Evolutionary conservation across 1,139 yeast genomes (phyloP), one percentile per base, ranked within the genome.

Genomic region (Debaryomyces coudertii): DNA sequence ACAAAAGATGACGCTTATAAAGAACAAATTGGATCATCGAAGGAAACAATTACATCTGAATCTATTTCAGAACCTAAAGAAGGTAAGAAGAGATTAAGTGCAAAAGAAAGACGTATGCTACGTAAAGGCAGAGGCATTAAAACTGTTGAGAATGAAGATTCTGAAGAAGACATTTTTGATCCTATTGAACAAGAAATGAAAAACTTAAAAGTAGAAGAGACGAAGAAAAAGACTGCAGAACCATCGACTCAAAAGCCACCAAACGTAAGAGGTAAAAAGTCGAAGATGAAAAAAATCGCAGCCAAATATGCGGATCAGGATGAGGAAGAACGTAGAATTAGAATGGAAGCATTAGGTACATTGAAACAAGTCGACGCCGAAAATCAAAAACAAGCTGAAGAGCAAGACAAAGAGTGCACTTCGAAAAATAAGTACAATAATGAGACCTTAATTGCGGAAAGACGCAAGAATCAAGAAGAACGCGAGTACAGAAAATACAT

Each of bases 271-370:
- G 97, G 97, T 40, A 90, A 87, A 65, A 88, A 85, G 61, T 84
- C 87, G 18, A 90, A 90, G 60, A 61, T 87, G 64, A 90, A 89
- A 71, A 92, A 89, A 63, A 87, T 88, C 46, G 86, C 87, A 24
- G 75, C 80, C 44, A 92, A 90, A 60, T 93, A 93, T 60, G 90
- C 85, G 1, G 90, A 86, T 50, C 98, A 92, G 64, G 98, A 92
- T 60, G 97, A 90, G 46, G 95, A 89, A 47, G 98, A 93, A 57
- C 78, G 90, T 47, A 61, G 68, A 42, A 58, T 85, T 49, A 77
- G 93, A 50, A 82, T 92, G 87, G 83, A 87, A 49, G 87, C 86
- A 1, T 70, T 93, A 42, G 99, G 98, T 3, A 87, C 96, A 0
- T 72, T 86, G 57, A 87, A 87, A 54, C 90, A 87, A 48, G 72